A percentile compares a stretch with the other conserved stretches of the same genome.
Evolutionary conservation across 2,329 filamentous ascomycete species (phyloP).

Genomic region (Dothiorella sarmentorum): DNA sequence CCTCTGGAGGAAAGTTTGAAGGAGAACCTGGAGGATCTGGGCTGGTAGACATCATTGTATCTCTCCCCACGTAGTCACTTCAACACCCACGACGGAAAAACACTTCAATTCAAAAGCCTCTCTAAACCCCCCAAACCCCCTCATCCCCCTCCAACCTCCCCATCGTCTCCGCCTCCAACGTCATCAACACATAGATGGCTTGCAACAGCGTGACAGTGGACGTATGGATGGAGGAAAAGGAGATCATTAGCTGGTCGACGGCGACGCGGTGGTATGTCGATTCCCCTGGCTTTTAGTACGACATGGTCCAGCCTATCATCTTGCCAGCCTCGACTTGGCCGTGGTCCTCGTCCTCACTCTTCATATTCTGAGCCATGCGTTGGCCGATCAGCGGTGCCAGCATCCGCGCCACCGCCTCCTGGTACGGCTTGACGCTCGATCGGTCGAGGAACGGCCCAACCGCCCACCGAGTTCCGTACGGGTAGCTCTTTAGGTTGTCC

Average conservation of each 20-base stretch:
- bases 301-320: not conserved
- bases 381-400: not conserved
- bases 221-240: conserved; percentile 21
- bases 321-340: not conserved
- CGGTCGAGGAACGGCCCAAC: not conserved
- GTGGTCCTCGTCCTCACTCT: not conserved
- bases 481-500: conserved; percentile 33
- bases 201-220: conserved; percentile 18
- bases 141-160: no score
- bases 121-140: no score
- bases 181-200: no score
- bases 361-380: not conserved
- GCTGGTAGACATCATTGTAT: not conserved
- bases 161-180: no score
- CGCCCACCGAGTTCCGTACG: conserved; percentile 20
- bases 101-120: no score
- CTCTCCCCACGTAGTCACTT: no score
- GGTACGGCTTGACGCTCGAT: not conserved
- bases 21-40: conserved; percentile 13
- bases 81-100: no score
- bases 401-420: not conserved
- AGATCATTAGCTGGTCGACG: conserved; percentile 18
- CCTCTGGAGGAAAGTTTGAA: conserved; percentile 20
- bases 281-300: not conserved
- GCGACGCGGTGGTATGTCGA: not conserved